Conservation (phyloP, 202 grass and related monocot species). For the Dendrocalamus latiflorus region DNA sequence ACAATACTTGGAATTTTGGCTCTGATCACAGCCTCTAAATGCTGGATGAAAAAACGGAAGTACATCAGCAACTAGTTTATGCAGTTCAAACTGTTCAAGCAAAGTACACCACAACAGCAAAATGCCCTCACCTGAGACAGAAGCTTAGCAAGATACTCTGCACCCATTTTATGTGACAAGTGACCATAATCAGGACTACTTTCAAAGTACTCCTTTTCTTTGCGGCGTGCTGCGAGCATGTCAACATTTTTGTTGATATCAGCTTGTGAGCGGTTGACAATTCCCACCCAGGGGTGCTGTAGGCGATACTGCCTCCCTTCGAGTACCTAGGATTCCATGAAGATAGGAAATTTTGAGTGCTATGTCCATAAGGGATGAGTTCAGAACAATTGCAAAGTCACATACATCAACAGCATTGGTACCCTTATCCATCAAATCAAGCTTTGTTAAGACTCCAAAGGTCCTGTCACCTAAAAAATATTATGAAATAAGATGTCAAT, state of each 20-base stretch:
- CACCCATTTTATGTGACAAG: no score
- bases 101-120: constrained; percentile 12
- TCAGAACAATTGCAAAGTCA: background rate
- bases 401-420: constrained; percentile 97
- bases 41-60: constrained; percentile 49
- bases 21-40: constrained; percentile 93
- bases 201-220: no score
- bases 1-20: constrained; percentile 95
- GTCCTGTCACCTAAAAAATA: constrained; percentile 75
- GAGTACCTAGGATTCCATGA: constrained; percentile 59
- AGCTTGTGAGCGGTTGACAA: constrained; percentile 97
- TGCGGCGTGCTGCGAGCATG: no score
- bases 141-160: constrained; percentile 93
- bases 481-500: constrained; percentile 25
- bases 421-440: constrained; percentile 99
- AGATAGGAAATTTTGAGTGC: background rate
- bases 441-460: constrained; percentile 95
- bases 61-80: constrained; percentile 17
- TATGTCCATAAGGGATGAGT: background rate
- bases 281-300: constrained; percentile 94
- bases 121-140: constrained; percentile 59
- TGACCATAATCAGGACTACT: no score
- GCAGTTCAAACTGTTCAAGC: background rate
- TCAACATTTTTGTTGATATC: no score
- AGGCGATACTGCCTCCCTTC: constrained; percentile 95